phyloP scores from a whole-genome alignment of 192 early-diverging fungal species.

The Geranomyces variabilis region DNA sequence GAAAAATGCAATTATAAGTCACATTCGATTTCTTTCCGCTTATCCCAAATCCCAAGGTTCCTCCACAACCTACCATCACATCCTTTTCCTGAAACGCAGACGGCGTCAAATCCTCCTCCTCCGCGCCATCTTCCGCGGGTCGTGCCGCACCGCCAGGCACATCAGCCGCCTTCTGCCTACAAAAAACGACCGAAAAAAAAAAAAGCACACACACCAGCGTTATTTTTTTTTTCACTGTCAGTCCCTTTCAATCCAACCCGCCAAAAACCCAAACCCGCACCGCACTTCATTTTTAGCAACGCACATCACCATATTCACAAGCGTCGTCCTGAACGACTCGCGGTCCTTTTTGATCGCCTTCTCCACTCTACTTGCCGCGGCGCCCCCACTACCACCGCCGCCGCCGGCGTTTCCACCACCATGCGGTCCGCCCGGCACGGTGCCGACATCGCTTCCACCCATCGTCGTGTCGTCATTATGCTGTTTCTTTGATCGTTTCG shows the following conservation, averaged over 20 bases:
- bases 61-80: slow-evolving; percentile 38
- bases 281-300: too few species aligned
- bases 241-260: too few species aligned
- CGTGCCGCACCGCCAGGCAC: slow-evolving; percentile 13
- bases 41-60: too few species aligned
- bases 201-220: background rate
- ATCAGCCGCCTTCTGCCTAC: slow-evolving; percentile 47
- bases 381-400: background rate
- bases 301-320: slow-evolving; percentile 67
- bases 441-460: background rate
- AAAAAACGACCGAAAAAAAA: background rate
- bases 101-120: slow-evolving; percentile 18
- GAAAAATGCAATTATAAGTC: background rate
- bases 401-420: background rate
- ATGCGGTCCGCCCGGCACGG: slow-evolving; percentile 8
- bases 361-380: slow-evolving; percentile 25
- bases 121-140: slow-evolving; percentile 16
- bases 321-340: slow-evolving; percentile 58
- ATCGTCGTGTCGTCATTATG: background rate
- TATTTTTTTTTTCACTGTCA: too few species aligned
- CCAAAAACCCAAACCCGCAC: too few species aligned
- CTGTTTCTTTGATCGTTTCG: slow-evolving; percentile 23
- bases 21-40: background rate
- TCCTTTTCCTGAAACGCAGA: slow-evolving; percentile 43
- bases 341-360: slow-evolving; percentile 54